Evolutionary conservation across 2,329 filamentous ascomycete genomes (phyloP).

Genomic region (Pezizomycotina sp.): DNA sequence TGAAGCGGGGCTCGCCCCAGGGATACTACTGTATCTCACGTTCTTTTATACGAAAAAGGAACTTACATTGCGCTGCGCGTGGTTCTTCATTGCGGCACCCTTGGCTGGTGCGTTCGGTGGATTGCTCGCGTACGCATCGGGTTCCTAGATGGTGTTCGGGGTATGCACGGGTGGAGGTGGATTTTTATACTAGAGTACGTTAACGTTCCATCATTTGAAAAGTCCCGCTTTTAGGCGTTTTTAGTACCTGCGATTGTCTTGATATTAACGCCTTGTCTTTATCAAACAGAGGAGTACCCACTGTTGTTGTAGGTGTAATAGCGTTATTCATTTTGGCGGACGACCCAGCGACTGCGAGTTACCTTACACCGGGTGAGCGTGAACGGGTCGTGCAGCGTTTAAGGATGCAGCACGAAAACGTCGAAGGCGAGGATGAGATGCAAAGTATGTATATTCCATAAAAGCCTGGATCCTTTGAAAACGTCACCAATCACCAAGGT

Average conservation of each 20-base stretch:
- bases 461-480: too few species aligned
- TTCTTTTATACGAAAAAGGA: constrained; percentile 62
- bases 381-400: constrained; percentile 34
- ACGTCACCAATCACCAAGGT: too few species aligned
- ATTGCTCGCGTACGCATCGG: constrained; percentile 57
- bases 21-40: constrained; percentile 51
- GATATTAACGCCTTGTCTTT: too few species aligned
- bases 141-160: constrained; percentile 50
- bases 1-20: constrained; percentile 55
- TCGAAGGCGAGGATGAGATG: too few species aligned
- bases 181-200: constrained; percentile 49
- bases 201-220: too few species aligned
- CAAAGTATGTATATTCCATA: too few species aligned
- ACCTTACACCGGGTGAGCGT: constrained; percentile 43
- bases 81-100: constrained; percentile 54
- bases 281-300: constrained; percentile 42
- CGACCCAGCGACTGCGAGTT: constrained; percentile 47
- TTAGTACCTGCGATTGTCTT: too few species aligned
- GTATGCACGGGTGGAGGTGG: constrained; percentile 54
- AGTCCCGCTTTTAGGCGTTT: too few species aligned
- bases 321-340: constrained; percentile 47
- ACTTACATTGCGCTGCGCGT: constrained; percentile 54
- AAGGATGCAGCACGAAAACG: constrained; percentile 22
- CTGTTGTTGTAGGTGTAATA: constrained; percentile 39
- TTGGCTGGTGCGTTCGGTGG: constrained; percentile 57